Base-by-base conservation (phyloP, 352 stramenopile genomes). In the Phytophthora megakarya region DNA sequence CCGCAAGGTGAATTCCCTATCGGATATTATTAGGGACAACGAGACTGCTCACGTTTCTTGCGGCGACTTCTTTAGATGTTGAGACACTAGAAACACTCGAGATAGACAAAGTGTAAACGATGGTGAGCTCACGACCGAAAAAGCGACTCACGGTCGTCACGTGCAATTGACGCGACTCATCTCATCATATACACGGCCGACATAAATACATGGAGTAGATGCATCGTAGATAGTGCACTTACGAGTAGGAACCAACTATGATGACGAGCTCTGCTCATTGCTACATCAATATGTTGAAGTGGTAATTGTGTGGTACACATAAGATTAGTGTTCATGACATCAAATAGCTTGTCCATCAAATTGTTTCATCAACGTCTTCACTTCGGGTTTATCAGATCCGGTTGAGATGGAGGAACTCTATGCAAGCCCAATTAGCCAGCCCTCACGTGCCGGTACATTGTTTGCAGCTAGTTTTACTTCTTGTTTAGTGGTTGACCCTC, bases 341-440 rank as follows among this genome's bases (percentile, higher is more conserved):
- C n/a, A n/a, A n/a, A n/a, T n/a, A n/a, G n/a, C 13, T 9, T 35
- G 18, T 12, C 60, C 48, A 48, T 43, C 26, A 46, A 46, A 32
- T 40, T 62, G 53, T 61, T 73, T 25, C 65, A 70, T 73, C 65
- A 73, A 70, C 65, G 67, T 22, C 37, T 51, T 25, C 54, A 70
- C 21, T 37, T n/a, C 13, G 19, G 6, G 30, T 54, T 10, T 55
- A 38, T 59, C 32, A n/a, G 33, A 21, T 11, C 8, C 13, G 9
- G 51, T 15, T 5, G 89, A 81, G 78, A 32, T 26, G 22, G 81
- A 89, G 33, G 58, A 82, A 65, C 42, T 91, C 42, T 89, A 84
- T 58, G 78, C 70, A 13, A 81, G 76, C 48, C 61, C 70, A 10
- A 77, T 91, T 46, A 91, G 81, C 72, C 80, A 91, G 69, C 81